A percentile compares a stretch with the other conserved stretches of the same genome.
Conservation (phyloP, 1,284 basidiomycete species). For the Sanghuangporus baumii region DNA sequence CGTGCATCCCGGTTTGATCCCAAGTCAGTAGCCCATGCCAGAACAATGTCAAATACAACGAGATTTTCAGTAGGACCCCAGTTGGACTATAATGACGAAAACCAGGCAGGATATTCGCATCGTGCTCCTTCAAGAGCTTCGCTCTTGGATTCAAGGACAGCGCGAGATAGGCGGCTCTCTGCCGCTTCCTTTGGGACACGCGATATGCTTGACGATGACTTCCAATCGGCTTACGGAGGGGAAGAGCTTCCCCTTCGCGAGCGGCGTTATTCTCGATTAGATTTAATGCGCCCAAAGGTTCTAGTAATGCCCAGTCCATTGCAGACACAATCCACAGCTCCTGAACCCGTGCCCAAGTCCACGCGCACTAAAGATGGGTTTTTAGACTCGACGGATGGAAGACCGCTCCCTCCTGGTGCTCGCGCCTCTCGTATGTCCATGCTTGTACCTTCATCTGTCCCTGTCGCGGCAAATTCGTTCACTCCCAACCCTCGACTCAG, state of each 20-base stretch:
- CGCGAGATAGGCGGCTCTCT: constrained; percentile 15
- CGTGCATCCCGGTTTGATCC: constrained; percentile 70
- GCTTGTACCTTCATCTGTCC: constrained; percentile 26
- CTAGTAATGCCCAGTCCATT: constrained; percentile 83
- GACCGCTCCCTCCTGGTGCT: constrained; percentile 64
- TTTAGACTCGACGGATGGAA: constrained; percentile 54
- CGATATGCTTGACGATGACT: constrained; percentile 54
- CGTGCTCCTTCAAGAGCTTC: constrained; percentile 11
- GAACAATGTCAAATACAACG: constrained; percentile 54
- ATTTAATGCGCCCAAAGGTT: constrained; percentile 74
- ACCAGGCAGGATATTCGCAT: not conserved
- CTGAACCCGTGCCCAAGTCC: constrained; percentile 25
- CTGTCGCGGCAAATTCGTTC: constrained; percentile 60
- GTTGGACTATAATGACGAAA: constrained; percentile 15
- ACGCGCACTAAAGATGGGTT: constrained; percentile 49
- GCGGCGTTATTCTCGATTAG: constrained; percentile 61
- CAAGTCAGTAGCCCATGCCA: constrained; percentile 48
- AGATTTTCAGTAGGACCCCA: constrained; percentile 17
- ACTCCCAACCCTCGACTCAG: constrained; percentile 71
- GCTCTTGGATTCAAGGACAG: constrained; percentile 2
- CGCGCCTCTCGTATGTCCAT: constrained; percentile 43
- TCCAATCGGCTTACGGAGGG: constrained; percentile 31
- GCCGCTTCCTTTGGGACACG: constrained; percentile 52
- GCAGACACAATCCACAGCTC: constrained; percentile 40
- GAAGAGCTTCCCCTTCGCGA: constrained; percentile 34